A percentile compares a stretch with the other conserved stretches of the same genome.
These are phyloP conservation scores for Schwanniomyces sp. DNA, from an alignment of 805 yeast species.

Conservation along the genomic window DNA sequence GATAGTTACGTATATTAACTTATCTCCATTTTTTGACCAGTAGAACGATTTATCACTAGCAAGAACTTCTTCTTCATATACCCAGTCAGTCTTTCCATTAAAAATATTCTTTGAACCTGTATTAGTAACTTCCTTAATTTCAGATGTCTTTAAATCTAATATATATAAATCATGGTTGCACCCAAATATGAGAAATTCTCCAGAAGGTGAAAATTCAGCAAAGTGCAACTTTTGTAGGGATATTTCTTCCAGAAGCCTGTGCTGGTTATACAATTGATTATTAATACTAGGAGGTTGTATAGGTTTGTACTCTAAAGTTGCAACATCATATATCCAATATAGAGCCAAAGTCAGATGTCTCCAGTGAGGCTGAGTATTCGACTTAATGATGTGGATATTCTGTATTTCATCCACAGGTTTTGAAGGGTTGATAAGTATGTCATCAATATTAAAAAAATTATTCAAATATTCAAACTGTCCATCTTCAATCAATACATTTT, in stretches of 20 bases:
- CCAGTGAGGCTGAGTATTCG: conserved; percentile 50
- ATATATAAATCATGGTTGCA: conserved; percentile 55
- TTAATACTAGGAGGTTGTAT: conserved; percentile 25
- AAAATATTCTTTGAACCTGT: conserved; percentile 54
- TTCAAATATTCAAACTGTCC: conserved; percentile 43
- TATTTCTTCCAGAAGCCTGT: conserved; percentile 7
- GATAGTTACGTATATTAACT: conserved; percentile 52
- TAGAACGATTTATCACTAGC: conserved; percentile 60
- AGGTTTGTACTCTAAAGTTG: conserved; percentile 26
- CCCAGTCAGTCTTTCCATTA: conserved; percentile 81
- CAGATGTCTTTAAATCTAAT: conserved; percentile 29
- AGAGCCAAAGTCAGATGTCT: conserved; percentile 36
- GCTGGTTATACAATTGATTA: conserved; percentile 6
- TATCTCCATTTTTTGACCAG: conserved; percentile 70
- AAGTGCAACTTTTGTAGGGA: conserved; percentile 39
- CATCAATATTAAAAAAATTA: conserved; percentile 27
- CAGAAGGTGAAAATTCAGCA: conserved; percentile 63
- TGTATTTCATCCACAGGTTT: conserved; percentile 43
- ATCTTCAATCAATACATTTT: conserved; percentile 26
- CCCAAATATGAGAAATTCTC: conserved; percentile 56
- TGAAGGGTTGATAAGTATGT: conserved; percentile 38
- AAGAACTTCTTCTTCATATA: conserved; percentile 78
- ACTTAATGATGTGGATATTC: conserved; percentile 50
- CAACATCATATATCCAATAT: conserved; percentile 37
- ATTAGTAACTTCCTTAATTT: conserved; percentile 36